Conservation (phyloP, 768 basidiomycete species). For the Cyathus striatus region DNA sequence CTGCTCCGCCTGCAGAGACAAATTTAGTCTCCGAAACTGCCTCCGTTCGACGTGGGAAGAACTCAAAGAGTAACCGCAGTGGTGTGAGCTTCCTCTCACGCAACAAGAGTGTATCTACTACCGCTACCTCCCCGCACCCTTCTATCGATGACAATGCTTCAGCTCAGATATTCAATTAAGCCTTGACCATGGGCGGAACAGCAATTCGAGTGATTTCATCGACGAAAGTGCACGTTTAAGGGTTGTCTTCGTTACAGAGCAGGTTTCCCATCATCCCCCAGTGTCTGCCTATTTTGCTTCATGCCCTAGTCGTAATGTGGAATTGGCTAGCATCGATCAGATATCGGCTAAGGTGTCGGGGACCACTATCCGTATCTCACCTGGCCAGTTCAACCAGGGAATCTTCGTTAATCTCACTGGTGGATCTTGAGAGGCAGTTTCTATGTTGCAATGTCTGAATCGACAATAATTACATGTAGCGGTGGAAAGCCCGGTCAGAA, state of each 20-base stretch:
- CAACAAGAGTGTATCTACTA: constrained; percentile 48
- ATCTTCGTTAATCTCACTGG: constrained; percentile 77
- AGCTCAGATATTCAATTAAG: too few species aligned
- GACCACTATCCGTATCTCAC: constrained; percentile 74
- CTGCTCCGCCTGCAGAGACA: constrained; percentile 12
- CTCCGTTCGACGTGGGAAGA: constrained; percentile 54
- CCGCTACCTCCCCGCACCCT: constrained; percentile 37
- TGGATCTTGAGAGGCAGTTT: constrained; percentile 83
- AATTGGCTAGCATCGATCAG: constrained; percentile 83
- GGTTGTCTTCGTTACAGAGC: constrained; percentile 83
- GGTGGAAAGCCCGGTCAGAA: constrained; percentile 58
- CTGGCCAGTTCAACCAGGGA: constrained; percentile 85
- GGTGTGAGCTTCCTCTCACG: constrained; percentile 54
- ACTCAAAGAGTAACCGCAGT: constrained; percentile 57
- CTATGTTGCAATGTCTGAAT: constrained; percentile 83
- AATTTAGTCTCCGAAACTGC: constrained; percentile 38
- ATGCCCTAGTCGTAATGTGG: constrained; percentile 70
- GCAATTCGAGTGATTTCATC: constrained; percentile 5
- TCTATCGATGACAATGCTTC: constrained; percentile 53
- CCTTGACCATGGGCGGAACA: constrained; percentile 33
- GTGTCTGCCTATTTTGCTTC: constrained; percentile 79
- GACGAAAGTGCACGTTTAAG: constrained; percentile 10
- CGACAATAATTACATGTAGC: constrained; percentile 75
- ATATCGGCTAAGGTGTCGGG: constrained; percentile 90
- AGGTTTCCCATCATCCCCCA: constrained; percentile 96